These are phyloP conservation scores for Cryphonectria naterciae DNA, from an alignment of 2,329 filamentous ascomycete genomes.

Conservation along the genomic window DNA sequence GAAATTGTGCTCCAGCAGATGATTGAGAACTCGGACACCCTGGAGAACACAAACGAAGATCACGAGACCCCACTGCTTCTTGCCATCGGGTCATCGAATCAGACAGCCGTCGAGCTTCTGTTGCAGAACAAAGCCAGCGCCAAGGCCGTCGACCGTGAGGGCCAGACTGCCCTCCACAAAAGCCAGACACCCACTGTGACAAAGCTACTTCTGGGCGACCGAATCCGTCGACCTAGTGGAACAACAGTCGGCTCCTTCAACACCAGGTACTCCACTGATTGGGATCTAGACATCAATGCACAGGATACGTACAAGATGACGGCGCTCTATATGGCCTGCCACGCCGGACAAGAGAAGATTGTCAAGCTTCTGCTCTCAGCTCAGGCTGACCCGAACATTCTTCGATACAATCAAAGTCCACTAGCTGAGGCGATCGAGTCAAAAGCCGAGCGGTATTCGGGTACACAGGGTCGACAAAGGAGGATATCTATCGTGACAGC, in stretches of 20 bases:
- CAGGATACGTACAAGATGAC: conserved; percentile 19
- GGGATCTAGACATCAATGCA: conserved; percentile 23
- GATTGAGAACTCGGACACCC: conserved; percentile 18
- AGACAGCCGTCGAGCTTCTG: conserved; percentile 6
- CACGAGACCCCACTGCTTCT: conserved; percentile 20
- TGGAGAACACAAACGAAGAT: conserved; percentile 2
- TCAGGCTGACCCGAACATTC: conserved; percentile 18
- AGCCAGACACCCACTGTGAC: conserved; percentile 5
- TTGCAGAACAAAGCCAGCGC: conserved; percentile 14
- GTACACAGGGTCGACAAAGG: neutral
- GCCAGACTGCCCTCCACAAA: conserved; percentile 16
- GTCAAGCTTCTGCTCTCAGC: conserved; percentile 19
- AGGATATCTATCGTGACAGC: conserved; percentile 9
- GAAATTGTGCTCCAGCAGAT: conserved; percentile 18
- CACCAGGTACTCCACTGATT: neutral
- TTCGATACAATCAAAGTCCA: conserved; percentile 3
- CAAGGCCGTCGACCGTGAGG: conserved; percentile 11
- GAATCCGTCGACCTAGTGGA: conserved; percentile 10
- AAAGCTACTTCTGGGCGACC: neutral
- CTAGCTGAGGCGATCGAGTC: conserved; percentile 19
- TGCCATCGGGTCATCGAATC: conserved; percentile 11
- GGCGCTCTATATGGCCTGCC: conserved; percentile 19
- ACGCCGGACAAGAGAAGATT: conserved; percentile 8
- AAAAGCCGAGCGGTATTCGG: neutral
- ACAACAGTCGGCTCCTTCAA: neutral